These are phyloP conservation scores for Spergularia bocconei DNA, from an alignment of 148 eudicot species.

Conservation along the genomic window DNA sequence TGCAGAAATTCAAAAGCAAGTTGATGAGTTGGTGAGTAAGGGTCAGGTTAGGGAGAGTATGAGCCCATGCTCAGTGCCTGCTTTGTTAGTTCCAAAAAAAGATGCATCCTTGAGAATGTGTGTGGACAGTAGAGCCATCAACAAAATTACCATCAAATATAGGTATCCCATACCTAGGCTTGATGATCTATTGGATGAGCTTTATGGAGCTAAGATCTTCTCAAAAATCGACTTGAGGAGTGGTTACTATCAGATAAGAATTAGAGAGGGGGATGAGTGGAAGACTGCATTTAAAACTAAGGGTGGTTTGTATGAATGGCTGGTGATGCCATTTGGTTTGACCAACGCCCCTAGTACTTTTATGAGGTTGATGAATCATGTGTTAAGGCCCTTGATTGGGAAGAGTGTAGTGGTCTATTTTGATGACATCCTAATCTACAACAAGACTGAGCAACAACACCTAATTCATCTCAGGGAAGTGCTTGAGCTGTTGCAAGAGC, in stretches of 20 bases:
- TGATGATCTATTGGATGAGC: neutral
- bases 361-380: neutral
- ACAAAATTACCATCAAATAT: conserved; percentile 1
- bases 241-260: too few relatives aligned
- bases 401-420: too few relatives aligned
- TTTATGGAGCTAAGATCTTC: neutral
- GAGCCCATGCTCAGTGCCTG: neutral
- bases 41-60: neutral
- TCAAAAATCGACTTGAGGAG: too few relatives aligned
- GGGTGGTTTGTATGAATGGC: neutral
- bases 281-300: neutral
- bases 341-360: neutral
- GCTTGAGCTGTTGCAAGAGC: neutral
- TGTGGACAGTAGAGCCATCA: neutral
- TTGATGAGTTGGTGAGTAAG: neutral
- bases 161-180: neutral
- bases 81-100: neutral
- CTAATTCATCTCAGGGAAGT: neutral
- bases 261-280: neutral
- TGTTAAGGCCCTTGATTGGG: too few relatives aligned
- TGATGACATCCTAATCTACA: too few relatives aligned
- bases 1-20: neutral
- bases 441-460: neutral
- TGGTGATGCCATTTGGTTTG: too few relatives aligned
- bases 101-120: neutral